Evolutionary conservation across 257 asterid genomes (phyloP), one percentile per base, ranked within the genome.

Genomic region (Rauvolfia tetraphylla): DNA sequence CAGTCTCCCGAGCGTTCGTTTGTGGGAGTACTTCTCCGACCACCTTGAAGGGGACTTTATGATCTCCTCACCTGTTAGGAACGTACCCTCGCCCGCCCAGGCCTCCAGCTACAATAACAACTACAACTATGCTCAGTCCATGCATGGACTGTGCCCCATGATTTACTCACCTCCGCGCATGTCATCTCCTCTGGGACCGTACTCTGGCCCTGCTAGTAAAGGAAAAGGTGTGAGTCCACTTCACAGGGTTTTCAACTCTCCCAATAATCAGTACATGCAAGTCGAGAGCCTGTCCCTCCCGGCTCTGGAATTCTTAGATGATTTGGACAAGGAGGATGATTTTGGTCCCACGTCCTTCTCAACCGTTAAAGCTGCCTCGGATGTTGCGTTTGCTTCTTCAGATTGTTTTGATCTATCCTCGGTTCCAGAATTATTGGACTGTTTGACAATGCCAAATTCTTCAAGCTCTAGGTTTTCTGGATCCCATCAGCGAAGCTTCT

Each of bases 221-320:
- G 92, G 91, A 29, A 92, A 88, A 79, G 96, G 93, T 27, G 9
- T 85, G 72, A 90, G 96, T 79, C 98, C 98, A 0, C 89, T 92
- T 15, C 90, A 89, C 71, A 85, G 84, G 68, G 92, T 90, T 9
- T 82, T 89, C 79, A 90, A 87, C 77, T 90, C 98, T 4, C 94
- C 97, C 0, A 86, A 80, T 58, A 88, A 83, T 72, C 95, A 89
- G 69, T 86, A 81, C 75, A 83, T 89, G 90, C 87, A 87, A 46
- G 85, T 87, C 0, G 94, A 89, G 75, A 87, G 82, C 88, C 84
- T 88, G 27, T 84, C 92, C 29, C 42, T 90, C 68, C 95, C 95
- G 0, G 90, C 96, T 0, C 89, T 89, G 0, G 96, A 90, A 82
- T 83, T 89, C 42, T 59, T 92, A 65, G 94, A 86, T 70, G 95